Evolutionary conservation across 257 asterid species (phyloP).

Genomic region (Jacaranda mimosifolia): DNA sequence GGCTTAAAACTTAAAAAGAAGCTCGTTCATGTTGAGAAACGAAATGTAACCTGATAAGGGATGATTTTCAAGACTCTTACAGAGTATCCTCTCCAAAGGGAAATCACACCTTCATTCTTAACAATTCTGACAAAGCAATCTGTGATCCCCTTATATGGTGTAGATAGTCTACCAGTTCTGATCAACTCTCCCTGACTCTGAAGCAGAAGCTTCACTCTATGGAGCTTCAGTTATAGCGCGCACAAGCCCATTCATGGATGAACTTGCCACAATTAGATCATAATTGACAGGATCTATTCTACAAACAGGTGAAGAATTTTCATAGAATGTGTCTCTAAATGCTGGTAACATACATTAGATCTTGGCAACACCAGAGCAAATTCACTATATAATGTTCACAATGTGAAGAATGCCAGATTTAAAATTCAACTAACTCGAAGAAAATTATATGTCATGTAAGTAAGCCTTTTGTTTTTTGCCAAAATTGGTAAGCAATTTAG

Average conservation of each 20-base stretch:
- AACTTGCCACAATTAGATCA: not conserved
- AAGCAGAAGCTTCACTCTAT: slow-evolving; percentile 39
- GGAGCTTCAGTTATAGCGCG: slow-evolving; percentile 30
- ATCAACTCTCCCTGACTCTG: slow-evolving; percentile 47
- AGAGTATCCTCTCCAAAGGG: slow-evolving; percentile 46
- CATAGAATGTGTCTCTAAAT: not conserved
- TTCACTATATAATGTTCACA: no score
- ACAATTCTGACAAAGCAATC: slow-evolving; percentile 41
- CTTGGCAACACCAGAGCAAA: no score
- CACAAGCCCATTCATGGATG: not conserved
- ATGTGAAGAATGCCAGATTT: no score
- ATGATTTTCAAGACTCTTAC: slow-evolving; percentile 36
- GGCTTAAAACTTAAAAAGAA: no score
- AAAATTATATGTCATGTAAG: no score
- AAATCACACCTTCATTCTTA: slow-evolving; percentile 39
- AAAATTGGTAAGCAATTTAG: no score
- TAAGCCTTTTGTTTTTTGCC: no score
- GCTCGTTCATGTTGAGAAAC: no score
- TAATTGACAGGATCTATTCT: not conserved
- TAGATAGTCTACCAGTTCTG: slow-evolving; percentile 34
- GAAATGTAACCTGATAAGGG: slow-evolving; percentile 25
- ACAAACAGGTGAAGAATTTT: not conserved
- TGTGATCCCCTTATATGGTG: slow-evolving; percentile 39
- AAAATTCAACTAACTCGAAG: no score
- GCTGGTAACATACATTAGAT: no score